Conservation (phyloP, 768 basidiomycete species). For the Roridomyces roridus region DNA sequence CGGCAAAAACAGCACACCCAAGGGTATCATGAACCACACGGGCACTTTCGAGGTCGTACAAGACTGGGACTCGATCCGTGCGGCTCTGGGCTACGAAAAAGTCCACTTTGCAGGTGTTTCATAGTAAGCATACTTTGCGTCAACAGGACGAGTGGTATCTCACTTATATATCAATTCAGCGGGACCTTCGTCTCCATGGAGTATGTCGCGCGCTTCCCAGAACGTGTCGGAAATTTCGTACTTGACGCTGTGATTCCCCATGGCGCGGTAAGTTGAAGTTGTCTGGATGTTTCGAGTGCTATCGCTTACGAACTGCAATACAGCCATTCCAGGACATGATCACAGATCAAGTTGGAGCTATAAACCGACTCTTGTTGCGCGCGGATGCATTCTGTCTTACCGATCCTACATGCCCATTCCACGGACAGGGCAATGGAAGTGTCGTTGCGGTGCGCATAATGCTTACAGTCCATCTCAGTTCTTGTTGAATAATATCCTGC, state of each 20-base stretch:
- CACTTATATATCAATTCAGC: background rate
- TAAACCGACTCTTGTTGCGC: constrained; percentile 22
- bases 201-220: constrained; percentile 16
- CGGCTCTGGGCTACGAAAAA: constrained; percentile 20
- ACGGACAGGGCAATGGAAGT: constrained; percentile 26
- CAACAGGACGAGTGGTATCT: too few relatives aligned
- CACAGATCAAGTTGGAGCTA: constrained; percentile 12
- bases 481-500: background rate
- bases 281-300: background rate
- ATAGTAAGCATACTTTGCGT: too few relatives aligned
- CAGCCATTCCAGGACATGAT: constrained; percentile 2
- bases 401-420: constrained; percentile 24
- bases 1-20: constrained; percentile 4
- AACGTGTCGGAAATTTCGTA: constrained; percentile 17
- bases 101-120: constrained; percentile 16
- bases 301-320: background rate
- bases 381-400: constrained; percentile 24
- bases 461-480: background rate
- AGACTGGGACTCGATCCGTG: constrained; percentile 21
- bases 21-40: constrained; percentile 15
- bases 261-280: constrained; percentile 6
- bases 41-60: constrained; percentile 16
- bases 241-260: constrained; percentile 17
- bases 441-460: constrained; percentile 40
- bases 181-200: constrained; percentile 15